Evolutionary conservation across 345 rosid genomes (phyloP), one percentile per base, ranked within the genome.

Genomic region (Syzygium aqueum): DNA sequence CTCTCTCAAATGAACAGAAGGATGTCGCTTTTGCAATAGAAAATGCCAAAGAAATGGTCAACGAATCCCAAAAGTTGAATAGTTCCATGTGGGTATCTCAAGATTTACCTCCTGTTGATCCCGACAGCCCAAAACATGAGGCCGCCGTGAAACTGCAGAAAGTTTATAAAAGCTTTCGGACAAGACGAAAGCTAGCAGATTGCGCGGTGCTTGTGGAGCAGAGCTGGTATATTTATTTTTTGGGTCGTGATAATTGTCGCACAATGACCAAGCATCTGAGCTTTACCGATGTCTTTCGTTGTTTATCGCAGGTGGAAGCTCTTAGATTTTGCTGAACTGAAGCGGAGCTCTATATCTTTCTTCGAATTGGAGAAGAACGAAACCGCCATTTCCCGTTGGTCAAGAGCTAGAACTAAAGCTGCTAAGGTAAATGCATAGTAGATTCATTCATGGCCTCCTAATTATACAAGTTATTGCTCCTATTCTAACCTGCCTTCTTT

Each of bases 371-470:
- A 95, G 92, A 97, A 97, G 88, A 98, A 95, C 11, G 99, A 97
- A 93, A 94, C 96, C 25, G 99, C 99, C 85, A 94, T 94, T 86
- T 96, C 98, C 1, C 96, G 98, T 83, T 97, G 99, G 99, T 94
- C 97, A 33, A 95, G 99, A 92, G 99, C 99, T 3, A 95, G 98
- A 90, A 96, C 93, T 56, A 90, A 96, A 91, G 99, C 96, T 30
- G 99, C 99, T 53, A 97, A 95, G 92, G 93, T 91, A 87, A 63
- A 51, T 73, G 23, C 80, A 19, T 11, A 22, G 25, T 67, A 40
- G 46, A 33, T 67, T 33, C 80, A 67, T 33, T 33, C 80, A 8
- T 8, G 78, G 80, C 80, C 46, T 67, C 80, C 78, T 67, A 67
- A 67, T 67, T 67, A 67, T 33, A 33, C 1, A 21, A 67, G 25